These are phyloP conservation scores for Ogataea polymorpha DNA, from an alignment of 805 yeast species.

Conservation along the genomic window DNA sequence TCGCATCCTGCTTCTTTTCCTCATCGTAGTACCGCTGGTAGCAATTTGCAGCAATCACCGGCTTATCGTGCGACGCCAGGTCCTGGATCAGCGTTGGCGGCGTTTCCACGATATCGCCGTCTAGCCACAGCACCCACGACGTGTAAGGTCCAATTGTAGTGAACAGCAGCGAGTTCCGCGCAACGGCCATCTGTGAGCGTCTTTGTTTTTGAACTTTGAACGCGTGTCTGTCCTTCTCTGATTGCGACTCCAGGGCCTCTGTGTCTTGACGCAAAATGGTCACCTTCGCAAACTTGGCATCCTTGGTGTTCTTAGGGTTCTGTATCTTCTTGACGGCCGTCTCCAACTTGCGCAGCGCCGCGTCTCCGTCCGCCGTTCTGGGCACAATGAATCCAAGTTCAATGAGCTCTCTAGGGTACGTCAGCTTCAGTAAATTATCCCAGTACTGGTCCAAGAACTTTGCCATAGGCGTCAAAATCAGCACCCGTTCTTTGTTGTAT, in stretches of 20 bases:
- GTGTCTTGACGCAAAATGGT: constrained; percentile 90
- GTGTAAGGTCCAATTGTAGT: constrained; percentile 87
- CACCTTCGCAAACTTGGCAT: constrained; percentile 72
- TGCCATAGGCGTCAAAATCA: constrained; percentile 88
- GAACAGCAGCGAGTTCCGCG: constrained; percentile 86
- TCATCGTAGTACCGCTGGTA: constrained; percentile 77
- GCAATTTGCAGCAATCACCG: constrained; percentile 89
- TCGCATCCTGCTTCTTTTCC: constrained; percentile 46
- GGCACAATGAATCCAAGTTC: constrained; percentile 94
- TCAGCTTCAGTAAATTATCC: constrained; percentile 70
- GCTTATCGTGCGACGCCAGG: constrained; percentile 77
- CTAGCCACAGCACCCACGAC: constrained; percentile 96
- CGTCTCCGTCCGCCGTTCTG: constrained; percentile 75
- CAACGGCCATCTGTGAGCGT: constrained; percentile 87
- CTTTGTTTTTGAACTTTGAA: constrained; percentile 81
- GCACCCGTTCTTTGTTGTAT: constrained; percentile 73
- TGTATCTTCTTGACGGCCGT: constrained; percentile 71
- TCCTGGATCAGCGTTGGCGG: constrained; percentile 84
- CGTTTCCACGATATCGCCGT: constrained; percentile 89
- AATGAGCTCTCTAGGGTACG: constrained; percentile 80
- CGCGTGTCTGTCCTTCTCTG: constrained; percentile 90
- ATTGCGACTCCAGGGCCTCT: constrained; percentile 67
- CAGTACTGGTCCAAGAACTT: constrained; percentile 83
- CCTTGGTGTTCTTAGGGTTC: constrained; percentile 47
- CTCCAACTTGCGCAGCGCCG: constrained; percentile 69